Percentiles rank a stretch among this genome's conserved stretches.
Conservation (phyloP, 257 asterid genomes). For the Capsicum baccatum region DNA sequence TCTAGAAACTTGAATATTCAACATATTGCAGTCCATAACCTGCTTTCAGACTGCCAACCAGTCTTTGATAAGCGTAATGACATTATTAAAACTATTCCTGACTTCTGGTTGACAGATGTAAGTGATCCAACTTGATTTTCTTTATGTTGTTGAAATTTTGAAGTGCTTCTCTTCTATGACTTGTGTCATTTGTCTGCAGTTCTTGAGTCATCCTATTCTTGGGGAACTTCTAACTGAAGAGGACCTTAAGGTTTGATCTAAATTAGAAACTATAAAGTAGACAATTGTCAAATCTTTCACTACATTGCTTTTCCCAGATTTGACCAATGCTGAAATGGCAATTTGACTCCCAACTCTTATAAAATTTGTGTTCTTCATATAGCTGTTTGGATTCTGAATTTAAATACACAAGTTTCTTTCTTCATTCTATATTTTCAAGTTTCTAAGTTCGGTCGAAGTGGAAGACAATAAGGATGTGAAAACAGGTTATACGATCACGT, state of each 20-base stretch:
- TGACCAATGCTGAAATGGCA: background rate
- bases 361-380: background rate
- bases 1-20: no score
- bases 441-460: conserved; percentile 79
- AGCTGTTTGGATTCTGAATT: background rate
- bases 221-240: conserved; percentile 70
- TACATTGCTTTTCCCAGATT: background rate
- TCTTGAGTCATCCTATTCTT: conserved; percentile 57
- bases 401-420: background rate
- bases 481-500: conserved; percentile 67
- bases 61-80: no score
- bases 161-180: conserved; percentile 11
- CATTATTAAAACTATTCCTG: conserved; percentile 13
- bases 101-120: conserved; percentile 76
- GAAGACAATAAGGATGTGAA: conserved; percentile 92
- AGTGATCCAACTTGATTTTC: conserved; percentile 9
- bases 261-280: background rate
- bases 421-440: conserved; percentile 72
- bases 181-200: conserved; percentile 52
- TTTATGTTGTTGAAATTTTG: background rate
- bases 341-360: conserved; percentile 1
- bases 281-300: conserved; percentile 8
- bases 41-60: no score
- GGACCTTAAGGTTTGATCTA: conserved; percentile 53
- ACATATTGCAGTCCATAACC: no score